Evolutionary conservation across 176 grass and related monocot species (phyloP), one percentile per base, ranked within the genome.

Genomic region (Bromus sterilis): DNA sequence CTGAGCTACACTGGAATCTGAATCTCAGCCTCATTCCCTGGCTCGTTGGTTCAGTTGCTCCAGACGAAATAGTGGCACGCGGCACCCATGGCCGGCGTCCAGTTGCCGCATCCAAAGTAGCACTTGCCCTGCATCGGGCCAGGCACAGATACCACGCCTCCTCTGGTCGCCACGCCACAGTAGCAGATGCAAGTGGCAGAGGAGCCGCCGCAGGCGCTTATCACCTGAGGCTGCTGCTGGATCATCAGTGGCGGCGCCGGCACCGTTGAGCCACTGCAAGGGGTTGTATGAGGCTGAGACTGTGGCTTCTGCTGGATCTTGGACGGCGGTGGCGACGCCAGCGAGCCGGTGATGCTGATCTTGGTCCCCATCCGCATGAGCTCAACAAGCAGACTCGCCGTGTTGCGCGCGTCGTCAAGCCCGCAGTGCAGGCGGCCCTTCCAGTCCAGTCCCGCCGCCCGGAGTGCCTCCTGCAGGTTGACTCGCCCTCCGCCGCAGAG

Each of bases 71-170:
- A 93, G 56, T 75, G 71, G 68, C 84, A 89, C 8, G 74, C 23
- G 2, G 62, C 85, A 26, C 81, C 57, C 37, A 76, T 84, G 21
- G 76, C 41, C 32, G 87, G 61, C 5, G 84, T 93, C 91, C 87
- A 93, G 16, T 87, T 86, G 33, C 84, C 91, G 5, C 91, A 89
- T 11, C 55, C 71, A 39, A 70, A 87, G 84, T 89, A 93, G 55
- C 64, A 68, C 4, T 56, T 24, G 1, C 91, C 87, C 55, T 93
- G 66, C 9, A 67, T 85, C 7, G 84, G n/a, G n/a, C n/a, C n/a
- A n/a, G n/a, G n/a, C n/a, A n/a, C n/a, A n/a, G n/a, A n/a, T n/a
- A n/a, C n/a, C n/a, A n/a, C n/a, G n/a, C n/a, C n/a, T n/a, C n/a
- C n/a, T n/a, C n/a, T n/a, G n/a, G n/a, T n/a, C n/a, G 66, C 4